A percentile compares a stretch with the other conserved stretches of the same genome.
Conservation (phyloP, 2,329 filamentous ascomycete genomes). For the Ophiostoma perfectum region DNA sequence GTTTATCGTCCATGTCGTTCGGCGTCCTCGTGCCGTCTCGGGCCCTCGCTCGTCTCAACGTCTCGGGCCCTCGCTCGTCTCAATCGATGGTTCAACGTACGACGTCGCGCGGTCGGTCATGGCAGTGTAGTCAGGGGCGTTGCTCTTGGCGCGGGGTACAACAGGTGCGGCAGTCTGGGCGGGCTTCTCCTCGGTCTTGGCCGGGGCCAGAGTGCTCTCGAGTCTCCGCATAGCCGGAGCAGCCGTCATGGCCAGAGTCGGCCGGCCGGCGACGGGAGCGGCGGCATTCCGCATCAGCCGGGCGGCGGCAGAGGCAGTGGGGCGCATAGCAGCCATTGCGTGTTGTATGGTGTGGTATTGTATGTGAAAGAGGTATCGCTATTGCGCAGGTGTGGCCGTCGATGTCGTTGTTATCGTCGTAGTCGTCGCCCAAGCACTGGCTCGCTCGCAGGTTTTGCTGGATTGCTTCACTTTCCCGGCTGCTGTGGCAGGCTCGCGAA, state of each 20-base stretch:
- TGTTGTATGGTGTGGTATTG: conserved; percentile 1
- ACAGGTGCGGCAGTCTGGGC: conserved; percentile 32
- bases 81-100: conserved; percentile 49
- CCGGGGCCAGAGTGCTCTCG: conserved; percentile 47
- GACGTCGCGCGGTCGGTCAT: conserved; percentile 84
- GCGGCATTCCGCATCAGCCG: conserved; percentile 47
- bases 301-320: conserved; percentile 46
- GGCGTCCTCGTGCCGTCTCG: background rate
- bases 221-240: conserved; percentile 47
- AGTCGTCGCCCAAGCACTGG: conserved; percentile 9
- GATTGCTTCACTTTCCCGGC: conserved; percentile 16
- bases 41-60: background rate
- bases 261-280: conserved; percentile 22
- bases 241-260: conserved; percentile 31
- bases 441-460: conserved; percentile 11
- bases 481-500: conserved; percentile 21
- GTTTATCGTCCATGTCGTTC: background rate
- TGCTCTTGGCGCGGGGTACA: conserved; percentile 40
- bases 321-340: conserved; percentile 61
- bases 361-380: background rate
- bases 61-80: background rate
- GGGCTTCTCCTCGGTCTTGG: conserved; percentile 36
- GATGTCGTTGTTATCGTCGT: conserved; percentile 13
- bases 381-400: background rate
- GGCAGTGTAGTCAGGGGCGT: conserved; percentile 76